Evolutionary conservation across 805 yeast genomes (phyloP), one percentile per base, ranked within the genome.

Genomic region (Ogataea saltuana): DNA sequence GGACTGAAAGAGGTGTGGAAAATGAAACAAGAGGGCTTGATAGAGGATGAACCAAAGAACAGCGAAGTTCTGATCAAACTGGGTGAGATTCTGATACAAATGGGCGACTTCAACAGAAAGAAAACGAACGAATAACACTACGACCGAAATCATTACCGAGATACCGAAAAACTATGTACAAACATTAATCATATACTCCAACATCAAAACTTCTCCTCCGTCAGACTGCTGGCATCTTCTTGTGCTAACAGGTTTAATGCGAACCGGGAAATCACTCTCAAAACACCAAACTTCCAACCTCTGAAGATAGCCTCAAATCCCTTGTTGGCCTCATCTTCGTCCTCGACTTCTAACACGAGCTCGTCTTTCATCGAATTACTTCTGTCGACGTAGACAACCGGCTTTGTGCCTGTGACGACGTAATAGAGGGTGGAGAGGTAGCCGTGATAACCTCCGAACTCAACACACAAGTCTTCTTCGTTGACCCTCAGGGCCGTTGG

Each of bases 281-380:
- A 63, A 9, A 86, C 71, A 21, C 95, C 95, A 31, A 88, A 81
- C 61, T 88, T 78, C 98, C 98, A 91, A 27, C 98, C 99, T 53
- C 91, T 76, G 73, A 87, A 90, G 19, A 83, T 61, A 1, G 72
- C 76, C 31, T 75, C 74, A 51, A 72, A 50, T 1, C 81, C 75
- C 36, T 71, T 63, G 26, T 73, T 69, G 7, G 71, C 62, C 28
- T 76, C 65, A 22, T 60, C 71, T 29, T 65, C 64, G 30, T 62
- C 55, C 17, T 59, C 61, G 25, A 56, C 45, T 34, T 63, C 66
- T 23, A 60, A 48, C 8, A 50, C 44, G 21, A 53, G 48, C 8
- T 60, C 51, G n/a, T 52, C 48, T 6, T 47, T 44, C 28, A 44
- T 49, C 22, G 54, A 45, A 28, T 51, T 55, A 17, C 46, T 51